Base-by-base conservation (phyloP, 306 rosid genomes). In the Styphnolobium japonicum region DNA sequence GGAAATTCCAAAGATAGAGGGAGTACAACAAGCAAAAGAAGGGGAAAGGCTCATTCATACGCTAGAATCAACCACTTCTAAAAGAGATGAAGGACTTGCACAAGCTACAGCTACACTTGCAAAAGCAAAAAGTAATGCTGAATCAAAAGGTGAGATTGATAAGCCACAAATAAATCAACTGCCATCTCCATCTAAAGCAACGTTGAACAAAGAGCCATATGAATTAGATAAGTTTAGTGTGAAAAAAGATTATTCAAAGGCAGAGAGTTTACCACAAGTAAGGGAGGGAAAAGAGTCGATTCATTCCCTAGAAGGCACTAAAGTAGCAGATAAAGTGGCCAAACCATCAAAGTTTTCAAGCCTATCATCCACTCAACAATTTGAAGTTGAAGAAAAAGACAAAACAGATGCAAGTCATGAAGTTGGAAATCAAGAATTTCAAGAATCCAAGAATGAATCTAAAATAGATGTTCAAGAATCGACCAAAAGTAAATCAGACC, bases 131-230 rank as follows among this genome's bases (percentile, higher is more conserved):
- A 4, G 53, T 16, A 2, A 27, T 10, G 75, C 7, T 21, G 73
- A 52, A 73, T 42, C 29, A 52, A 73, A 73, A 64, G 53, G 10
- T 52, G 77, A 77, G 61, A 37, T 34, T 77, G 79, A 71, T 63
- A 58, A 82, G 75, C 37, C 3, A 39, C 51, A 31, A 21, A 37
- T 21, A 52, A 62, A 14, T n/a, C 21, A 76, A 51, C 1, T 51
- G 2, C 12, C 66, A 62, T 21, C 69, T 70, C 55, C 79, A 31
- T 73, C 55, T 15, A 12, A 0, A 14, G 53, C 65, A 63, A 63
- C 18, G 40, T 0, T 16, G 49, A 73, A 27, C 58, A 52, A 27
- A 63, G 75, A 55, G 42, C 37, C 75, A 27, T 3, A 1, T 31
- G 51, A 42, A 56, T 31, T 14, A 45, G 23, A 72, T 11, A 60